These are phyloP conservation scores for Luffa acutangula DNA, from an alignment of 306 rosid species.

Conservation along the genomic window DNA sequence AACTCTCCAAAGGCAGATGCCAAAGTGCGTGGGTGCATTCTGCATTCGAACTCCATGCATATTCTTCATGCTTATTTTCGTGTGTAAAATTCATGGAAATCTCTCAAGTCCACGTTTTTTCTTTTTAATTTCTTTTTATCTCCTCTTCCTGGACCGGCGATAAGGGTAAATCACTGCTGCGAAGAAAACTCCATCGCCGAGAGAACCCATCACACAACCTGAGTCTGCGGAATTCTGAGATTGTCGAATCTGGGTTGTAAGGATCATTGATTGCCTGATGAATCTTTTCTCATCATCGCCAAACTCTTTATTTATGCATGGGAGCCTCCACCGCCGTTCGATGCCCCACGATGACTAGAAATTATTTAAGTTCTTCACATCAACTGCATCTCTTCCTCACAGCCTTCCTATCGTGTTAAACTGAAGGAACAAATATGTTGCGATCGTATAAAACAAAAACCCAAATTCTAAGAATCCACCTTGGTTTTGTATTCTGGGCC, in stretches of 20 bases:
- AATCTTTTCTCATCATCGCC: neutral
- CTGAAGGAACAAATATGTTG: too few species aligned
- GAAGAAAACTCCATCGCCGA: neutral
- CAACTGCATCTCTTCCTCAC: conserved; percentile 21
- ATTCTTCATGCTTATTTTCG: too few species aligned
- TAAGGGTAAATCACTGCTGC: neutral
- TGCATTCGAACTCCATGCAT: too few species aligned
- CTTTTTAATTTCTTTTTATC: neutral
- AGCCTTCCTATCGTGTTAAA: too few species aligned
- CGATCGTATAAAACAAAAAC: too few species aligned
- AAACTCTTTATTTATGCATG: conserved; percentile 2
- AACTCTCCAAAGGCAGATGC: too few species aligned
- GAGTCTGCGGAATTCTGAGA: neutral
- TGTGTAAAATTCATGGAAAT: too few species aligned
- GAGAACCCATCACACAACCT: neutral
- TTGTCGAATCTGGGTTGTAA: neutral
- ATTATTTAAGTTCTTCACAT: conserved; percentile 26
- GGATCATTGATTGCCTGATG: neutral
- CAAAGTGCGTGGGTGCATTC: too few species aligned
- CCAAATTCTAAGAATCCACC: too few species aligned
- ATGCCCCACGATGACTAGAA: conserved; percentile 27
- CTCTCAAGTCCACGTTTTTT: too few species aligned
- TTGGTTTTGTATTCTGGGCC: too few species aligned
- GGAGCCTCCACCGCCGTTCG: conserved; percentile 4
- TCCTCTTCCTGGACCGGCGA: neutral